A percentile compares a stretch with the other conserved stretches of the same genome.
Conservation (phyloP, 345 rosid species). For the Eutrema heterophyllum region DNA sequence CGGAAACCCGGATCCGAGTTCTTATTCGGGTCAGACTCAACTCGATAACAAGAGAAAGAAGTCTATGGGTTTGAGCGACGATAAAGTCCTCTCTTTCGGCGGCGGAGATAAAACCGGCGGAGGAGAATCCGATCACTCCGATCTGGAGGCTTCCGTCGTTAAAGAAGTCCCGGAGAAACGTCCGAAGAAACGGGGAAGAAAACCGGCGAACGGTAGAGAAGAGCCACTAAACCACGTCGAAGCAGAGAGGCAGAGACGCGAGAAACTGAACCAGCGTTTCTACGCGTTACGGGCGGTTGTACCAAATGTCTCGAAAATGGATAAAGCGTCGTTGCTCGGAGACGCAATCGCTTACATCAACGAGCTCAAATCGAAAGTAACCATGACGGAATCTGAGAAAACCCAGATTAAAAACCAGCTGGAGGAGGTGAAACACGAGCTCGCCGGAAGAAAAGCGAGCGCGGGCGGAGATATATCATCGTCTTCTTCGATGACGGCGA, state of each 20-base stretch:
- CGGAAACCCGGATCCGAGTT: conserved; percentile 26
- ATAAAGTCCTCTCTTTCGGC: conserved; percentile 81
- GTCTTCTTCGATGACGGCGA: not conserved
- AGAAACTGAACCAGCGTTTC: conserved; percentile 92
- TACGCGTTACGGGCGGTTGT: conserved; percentile 92
- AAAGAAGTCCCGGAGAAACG: conserved; percentile 77
- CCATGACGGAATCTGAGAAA: conserved; percentile 51
- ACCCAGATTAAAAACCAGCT: conserved; percentile 59
- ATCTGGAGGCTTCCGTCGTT: conserved; percentile 86
- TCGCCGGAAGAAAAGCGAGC: conserved; percentile 27
- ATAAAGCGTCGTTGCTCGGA: conserved; percentile 88
- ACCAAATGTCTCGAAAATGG: conserved; percentile 97
- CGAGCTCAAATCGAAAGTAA: conserved; percentile 67
- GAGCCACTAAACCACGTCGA: conserved; percentile 97
- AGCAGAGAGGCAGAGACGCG: conserved; percentile 97
- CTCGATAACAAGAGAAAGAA: conserved; percentile 65
- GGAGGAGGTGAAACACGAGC: conserved; percentile 51
- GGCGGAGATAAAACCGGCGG: conserved; percentile 51
- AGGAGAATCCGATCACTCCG: conserved; percentile 90
- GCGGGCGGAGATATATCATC: conserved; percentile 11
- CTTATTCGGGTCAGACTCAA: conserved; percentile 48
- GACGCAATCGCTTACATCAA: conserved; percentile 89
- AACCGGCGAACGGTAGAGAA: conserved; percentile 94
- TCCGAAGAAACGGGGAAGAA: conserved; percentile 88
- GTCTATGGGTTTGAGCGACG: conserved; percentile 42